Evolutionary conservation across 306 rosid species (phyloP).

Genomic region (Geum urbanum): DNA sequence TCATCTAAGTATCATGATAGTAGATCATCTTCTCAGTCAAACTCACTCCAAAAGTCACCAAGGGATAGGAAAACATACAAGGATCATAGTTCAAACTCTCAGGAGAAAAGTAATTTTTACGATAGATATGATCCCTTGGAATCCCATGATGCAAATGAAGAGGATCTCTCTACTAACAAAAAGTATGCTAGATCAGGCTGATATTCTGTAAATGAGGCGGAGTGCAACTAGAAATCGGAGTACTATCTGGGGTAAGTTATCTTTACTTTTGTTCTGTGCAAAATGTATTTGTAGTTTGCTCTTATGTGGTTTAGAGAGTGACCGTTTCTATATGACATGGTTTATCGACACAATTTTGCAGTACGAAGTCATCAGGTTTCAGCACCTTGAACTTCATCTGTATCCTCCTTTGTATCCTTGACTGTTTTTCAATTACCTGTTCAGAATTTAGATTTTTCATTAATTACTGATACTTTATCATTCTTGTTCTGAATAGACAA

Average conservation of each 20-base stretch:
- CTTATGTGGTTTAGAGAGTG: conserved; percentile 25
- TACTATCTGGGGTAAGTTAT: conserved; percentile 43
- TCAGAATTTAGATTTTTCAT: background rate
- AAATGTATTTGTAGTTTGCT: conserved; percentile 24
- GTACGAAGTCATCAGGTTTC: conserved; percentile 60
- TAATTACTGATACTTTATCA: background rate
- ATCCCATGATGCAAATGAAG: conserved; percentile 35
- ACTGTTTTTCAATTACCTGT: conserved; percentile 17
- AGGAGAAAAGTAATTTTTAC: conserved; percentile 31
- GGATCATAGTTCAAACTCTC: conserved; percentile 38
- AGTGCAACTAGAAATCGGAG: conserved; percentile 12
- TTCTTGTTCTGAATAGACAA: background rate
- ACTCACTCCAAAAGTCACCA: conserved; percentile 31
- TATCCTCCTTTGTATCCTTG: conserved; percentile 97
- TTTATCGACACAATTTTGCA: conserved; percentile 62
- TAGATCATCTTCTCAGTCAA: conserved; percentile 29
- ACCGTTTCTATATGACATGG: conserved; percentile 40
- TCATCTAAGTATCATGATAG: conserved; percentile 20
- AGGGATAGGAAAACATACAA: conserved; percentile 30
- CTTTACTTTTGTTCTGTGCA: background rate
- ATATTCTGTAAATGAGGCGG: background rate
- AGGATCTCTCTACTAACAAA: conserved; percentile 15
- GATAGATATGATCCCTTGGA: conserved; percentile 75
- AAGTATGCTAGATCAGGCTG: conserved; percentile 30
- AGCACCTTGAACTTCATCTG: conserved; percentile 48